Conservation (phyloP, 2,329 filamentous ascomycete species). For the Pseudonectria buxi region DNA sequence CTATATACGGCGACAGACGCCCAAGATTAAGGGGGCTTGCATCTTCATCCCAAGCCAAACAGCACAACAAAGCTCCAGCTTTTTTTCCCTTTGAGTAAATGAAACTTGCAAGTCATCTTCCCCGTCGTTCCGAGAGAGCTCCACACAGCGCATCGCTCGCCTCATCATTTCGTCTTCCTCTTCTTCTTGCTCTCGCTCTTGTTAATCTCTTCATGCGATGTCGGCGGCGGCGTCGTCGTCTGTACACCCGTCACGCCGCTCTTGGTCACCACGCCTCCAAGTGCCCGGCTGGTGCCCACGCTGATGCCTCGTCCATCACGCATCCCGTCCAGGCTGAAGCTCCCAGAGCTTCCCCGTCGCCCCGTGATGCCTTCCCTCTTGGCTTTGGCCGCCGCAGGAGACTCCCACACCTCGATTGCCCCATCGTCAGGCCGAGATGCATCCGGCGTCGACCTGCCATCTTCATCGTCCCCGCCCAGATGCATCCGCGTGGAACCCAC, state of each 20-base stretch:
- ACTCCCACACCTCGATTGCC: slow-evolving; percentile 7
- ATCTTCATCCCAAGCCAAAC: no score
- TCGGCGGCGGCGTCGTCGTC: slow-evolving; percentile 1
- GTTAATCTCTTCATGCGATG: slow-evolving; percentile 12
- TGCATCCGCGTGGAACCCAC: slow-evolving; percentile 11
- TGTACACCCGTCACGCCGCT: slow-evolving; percentile 12
- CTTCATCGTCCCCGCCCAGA: slow-evolving; percentile 9
- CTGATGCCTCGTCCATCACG: slow-evolving; percentile 33
- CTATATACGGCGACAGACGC: no score
- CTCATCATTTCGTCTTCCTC: slow-evolving; percentile 11
- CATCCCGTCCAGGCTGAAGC: slow-evolving; percentile 35
- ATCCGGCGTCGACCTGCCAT: slow-evolving; percentile 14
- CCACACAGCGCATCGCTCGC: no score
- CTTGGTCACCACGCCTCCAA: slow-evolving; percentile 29
- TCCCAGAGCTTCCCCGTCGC: slow-evolving; percentile 24
- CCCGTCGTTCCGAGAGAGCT: no score
- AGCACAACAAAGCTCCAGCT: no score
- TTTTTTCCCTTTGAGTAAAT: no score
- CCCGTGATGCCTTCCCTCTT: slow-evolving; percentile 5
- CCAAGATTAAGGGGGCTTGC: no score
- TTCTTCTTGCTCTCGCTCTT: slow-evolving; percentile 7
- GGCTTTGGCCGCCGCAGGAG: slow-evolving; percentile 10
- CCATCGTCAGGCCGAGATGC: slow-evolving; percentile 5
- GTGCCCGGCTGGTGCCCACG: slow-evolving; percentile 31
- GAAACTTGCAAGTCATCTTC: no score